Base-by-base conservation (phyloP, 164 flowering plant species). In the Vitis rotundifolia region DNA sequence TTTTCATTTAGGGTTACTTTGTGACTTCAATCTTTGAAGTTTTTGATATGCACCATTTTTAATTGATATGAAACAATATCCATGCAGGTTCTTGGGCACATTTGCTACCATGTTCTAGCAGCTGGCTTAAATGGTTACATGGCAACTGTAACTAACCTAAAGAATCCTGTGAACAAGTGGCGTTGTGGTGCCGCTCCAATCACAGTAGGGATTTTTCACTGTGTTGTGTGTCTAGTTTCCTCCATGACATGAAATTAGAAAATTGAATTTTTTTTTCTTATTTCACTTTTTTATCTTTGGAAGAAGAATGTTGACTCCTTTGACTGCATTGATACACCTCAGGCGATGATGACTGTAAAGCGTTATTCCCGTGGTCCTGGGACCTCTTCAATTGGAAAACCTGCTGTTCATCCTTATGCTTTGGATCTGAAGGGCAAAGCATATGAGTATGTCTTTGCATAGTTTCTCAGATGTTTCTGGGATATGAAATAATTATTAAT, bases 311-410 rank as follows among this genome's bases (percentile, higher is more conserved):
- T 37, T 69, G 67, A 49, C 13, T 16, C 5, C 59, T 53, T 50
- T 56, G 1, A 8, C 9, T 10, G 19, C 2, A 52, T 49, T 76
- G 61, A 37, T 55, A 48, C 63, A 63, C 31, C 49, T 54, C 68
- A 93, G 97, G 88, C 92, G 58, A 93, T 96, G 99, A 90, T 96
- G 99, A 91, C 98, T 59, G 98, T 96, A 51, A 87, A 86, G 76
- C 91, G 88, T 55, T 91, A 85, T 80, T 81, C 94, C 50, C 89
- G 81, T 64, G 93, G 90, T 70, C 90, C 91, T 3, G 88, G 90
- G 50, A 78, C 83, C 52, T n/a, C 80, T 8, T 80, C 84, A 11
- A 79, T 90, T 68, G 98, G 98, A 67, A 87, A 88, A 67, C 98
- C 99, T 68, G 94, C 93, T 47, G 72, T 96, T 71, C 94, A 96